Percentiles rank a stretch among this genome's conserved stretches.
Conservation (phyloP, 257 asterid species). For the Verbascum thapsus region DNA sequence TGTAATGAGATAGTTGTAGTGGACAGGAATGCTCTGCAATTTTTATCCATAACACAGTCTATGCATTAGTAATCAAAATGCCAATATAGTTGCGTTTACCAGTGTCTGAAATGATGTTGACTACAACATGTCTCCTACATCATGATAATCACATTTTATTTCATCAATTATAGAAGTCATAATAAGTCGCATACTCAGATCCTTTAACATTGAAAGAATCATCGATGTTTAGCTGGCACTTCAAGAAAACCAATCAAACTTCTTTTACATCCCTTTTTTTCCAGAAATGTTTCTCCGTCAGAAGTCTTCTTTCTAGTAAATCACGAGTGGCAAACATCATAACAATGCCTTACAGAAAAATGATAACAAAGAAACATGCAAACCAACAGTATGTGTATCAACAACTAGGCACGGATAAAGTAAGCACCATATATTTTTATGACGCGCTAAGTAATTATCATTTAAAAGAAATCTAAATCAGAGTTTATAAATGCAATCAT, state of each 20-base stretch:
- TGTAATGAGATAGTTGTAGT: not conserved
- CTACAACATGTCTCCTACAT: not conserved
- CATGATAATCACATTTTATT: slow-evolving; percentile 8
- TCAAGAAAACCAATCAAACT: not conserved
- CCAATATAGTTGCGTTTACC: not conserved
- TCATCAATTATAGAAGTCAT: not conserved
- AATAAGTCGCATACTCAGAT: not conserved
- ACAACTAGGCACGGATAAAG: not conserved
- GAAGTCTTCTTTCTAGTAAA: not conserved
- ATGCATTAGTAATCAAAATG: not conserved
- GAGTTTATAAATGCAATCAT: not conserved
- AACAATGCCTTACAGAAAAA: not conserved
- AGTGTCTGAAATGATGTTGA: not conserved
- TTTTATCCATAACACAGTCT: not conserved
- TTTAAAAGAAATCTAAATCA: not conserved
- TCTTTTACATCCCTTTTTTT: not conserved
- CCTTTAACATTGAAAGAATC: not conserved
- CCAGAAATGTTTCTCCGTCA: not conserved
- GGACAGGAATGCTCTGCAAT: slow-evolving; percentile 3
- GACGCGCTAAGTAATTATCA: not conserved
- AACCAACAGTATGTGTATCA: not conserved
- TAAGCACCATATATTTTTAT: not conserved
- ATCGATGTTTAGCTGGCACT: not conserved
- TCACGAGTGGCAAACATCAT: not conserved
- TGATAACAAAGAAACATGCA: not conserved